Evolutionary conservation across 208 protist genomes (phyloP).

Genomic region (Leptomonas pyrrhocoris): DNA sequence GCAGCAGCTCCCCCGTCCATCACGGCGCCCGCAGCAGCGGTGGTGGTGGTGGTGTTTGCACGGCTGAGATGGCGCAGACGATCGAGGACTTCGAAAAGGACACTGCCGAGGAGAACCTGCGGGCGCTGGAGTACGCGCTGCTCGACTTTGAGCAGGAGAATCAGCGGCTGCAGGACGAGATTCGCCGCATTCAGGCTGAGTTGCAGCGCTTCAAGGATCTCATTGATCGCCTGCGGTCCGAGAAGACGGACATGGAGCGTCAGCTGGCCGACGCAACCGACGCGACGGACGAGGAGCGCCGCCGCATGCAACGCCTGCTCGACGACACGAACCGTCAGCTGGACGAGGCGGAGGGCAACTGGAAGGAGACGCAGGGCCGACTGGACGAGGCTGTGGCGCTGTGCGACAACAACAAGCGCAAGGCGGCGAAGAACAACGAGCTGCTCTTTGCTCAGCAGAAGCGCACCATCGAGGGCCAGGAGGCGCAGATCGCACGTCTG

Average conservation of each 20-base stretch:
- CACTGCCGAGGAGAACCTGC: constrained; percentile 55
- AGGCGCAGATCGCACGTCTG: constrained; percentile 41
- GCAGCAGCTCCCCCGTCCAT: background rate
- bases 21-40: background rate
- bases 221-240: constrained; percentile 50
- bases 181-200: constrained; percentile 40
- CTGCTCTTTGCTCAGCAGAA: constrained; percentile 55
- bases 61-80: constrained; percentile 22
- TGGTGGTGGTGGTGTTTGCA: constrained; percentile 1
- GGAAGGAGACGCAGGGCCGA: constrained; percentile 33
- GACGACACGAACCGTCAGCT: constrained; percentile 46
- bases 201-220: constrained; percentile 52
- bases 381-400: constrained; percentile 38
- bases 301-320: constrained; percentile 42
- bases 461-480: constrained; percentile 44
- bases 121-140: constrained; percentile 58
- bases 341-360: constrained; percentile 37
- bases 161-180: constrained; percentile 49
- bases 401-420: constrained; percentile 44
- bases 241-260: constrained; percentile 52
- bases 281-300: constrained; percentile 44
- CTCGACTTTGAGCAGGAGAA: constrained; percentile 67
- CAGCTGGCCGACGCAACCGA: constrained; percentile 29
- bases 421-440: constrained; percentile 53
- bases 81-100: constrained; percentile 64